A percentile compares a stretch with the other conserved stretches of the same genome.
phyloP scores from a whole-genome alignment of 108 stramenopile species.

The Nannochloropsis gaditana region DNA sequence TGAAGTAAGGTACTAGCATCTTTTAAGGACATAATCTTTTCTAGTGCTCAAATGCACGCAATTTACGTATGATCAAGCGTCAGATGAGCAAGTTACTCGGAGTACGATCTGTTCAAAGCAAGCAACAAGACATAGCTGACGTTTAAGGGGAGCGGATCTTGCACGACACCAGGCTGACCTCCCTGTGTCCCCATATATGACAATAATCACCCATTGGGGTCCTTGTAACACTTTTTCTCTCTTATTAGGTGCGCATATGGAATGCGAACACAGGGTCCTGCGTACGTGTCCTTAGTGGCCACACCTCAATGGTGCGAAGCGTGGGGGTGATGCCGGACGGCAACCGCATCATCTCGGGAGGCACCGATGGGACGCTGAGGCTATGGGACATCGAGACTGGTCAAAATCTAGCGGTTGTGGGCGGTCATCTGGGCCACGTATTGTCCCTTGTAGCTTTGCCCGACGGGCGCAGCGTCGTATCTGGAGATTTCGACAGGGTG shows the following conservation, averaged over 20 bases:
- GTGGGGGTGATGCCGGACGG: background rate
- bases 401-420: background rate
- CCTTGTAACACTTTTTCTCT: background rate
- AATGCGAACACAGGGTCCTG: background rate
- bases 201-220: too few species aligned
- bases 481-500: slow-evolving; percentile 11
- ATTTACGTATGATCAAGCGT: too few species aligned
- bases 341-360: background rate
- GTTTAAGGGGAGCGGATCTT: too few species aligned
- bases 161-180: too few species aligned
- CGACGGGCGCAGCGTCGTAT: background rate
- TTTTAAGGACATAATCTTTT: too few species aligned
- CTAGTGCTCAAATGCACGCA: too few species aligned
- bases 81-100: too few species aligned
- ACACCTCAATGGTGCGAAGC: background rate
- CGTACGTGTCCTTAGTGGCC: background rate
- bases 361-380: slow-evolving; percentile 9
- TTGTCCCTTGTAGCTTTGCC: background rate
- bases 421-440: background rate
- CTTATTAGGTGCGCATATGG: background rate
- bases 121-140: too few species aligned
- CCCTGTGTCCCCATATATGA: too few species aligned
- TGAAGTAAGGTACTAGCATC: too few species aligned
- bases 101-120: too few species aligned
- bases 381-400: slow-evolving; percentile 17